phyloP scores from a whole-genome alignment of 192 early-diverging fungal genomes.

The Umbelopsis sp. region DNA sequence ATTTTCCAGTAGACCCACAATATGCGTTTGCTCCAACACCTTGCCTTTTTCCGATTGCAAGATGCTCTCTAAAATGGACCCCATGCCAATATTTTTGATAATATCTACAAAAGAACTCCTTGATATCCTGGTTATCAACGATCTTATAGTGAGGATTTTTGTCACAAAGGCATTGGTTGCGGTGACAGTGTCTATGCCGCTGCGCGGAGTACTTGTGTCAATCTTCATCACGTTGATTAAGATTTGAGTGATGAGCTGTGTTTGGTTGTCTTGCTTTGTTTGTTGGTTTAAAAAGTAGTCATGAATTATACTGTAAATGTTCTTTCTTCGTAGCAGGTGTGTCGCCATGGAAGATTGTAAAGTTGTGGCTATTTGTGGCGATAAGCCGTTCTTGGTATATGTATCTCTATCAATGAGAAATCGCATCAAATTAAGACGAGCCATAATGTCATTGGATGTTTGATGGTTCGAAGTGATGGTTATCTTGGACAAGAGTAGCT shows the following conservation, averaged over 20 bases:
- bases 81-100: constrained; percentile 43
- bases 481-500: background rate
- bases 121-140: constrained; percentile 48
- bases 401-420: background rate
- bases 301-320: constrained; percentile 13
- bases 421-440: background rate
- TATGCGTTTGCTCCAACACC: constrained; percentile 22
- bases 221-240: background rate
- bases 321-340: background rate
- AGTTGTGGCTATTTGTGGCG: background rate
- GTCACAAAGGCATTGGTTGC: constrained; percentile 40
- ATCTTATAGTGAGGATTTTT: constrained; percentile 55
- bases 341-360: background rate
- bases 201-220: background rate
- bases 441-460: background rate
- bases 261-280: background rate
- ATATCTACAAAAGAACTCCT: constrained; percentile 42
- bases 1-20: constrained; percentile 47
- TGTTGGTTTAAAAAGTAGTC: background rate
- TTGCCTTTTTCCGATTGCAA: constrained; percentile 9
- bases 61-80: constrained; percentile 39
- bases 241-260: background rate
- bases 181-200: background rate
- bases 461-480: background rate
- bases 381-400: background rate